Percentiles rank a stretch among this genome's conserved stretches.
These are phyloP conservation scores for Westerdykella aurantiaca DNA, from an alignment of 2,329 filamentous ascomycete species.

Conservation along the genomic window DNA sequence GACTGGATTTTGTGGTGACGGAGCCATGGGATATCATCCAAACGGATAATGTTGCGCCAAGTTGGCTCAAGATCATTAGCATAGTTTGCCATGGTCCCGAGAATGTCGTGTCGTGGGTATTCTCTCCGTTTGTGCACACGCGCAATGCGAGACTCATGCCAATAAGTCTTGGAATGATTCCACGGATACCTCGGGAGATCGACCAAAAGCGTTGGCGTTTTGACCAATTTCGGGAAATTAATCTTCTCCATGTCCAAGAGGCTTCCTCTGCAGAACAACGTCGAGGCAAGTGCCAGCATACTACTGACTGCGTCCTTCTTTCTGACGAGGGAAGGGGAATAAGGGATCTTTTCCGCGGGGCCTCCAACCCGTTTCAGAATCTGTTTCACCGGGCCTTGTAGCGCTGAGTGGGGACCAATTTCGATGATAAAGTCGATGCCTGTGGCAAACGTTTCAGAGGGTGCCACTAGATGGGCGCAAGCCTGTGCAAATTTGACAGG, in stretches of 20 bases:
- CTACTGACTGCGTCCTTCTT: constrained; percentile 16
- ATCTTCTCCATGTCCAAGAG: constrained; percentile 16
- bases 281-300: constrained; percentile 15
- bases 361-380: constrained; percentile 14
- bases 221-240: constrained; percentile 17
- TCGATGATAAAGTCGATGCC: constrained; percentile 16
- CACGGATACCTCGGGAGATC: constrained; percentile 31
- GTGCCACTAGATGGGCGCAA: neutral
- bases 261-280: constrained; percentile 8
- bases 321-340: constrained; percentile 20
- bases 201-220: constrained; percentile 11
- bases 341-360: constrained; percentile 12
- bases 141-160: constrained; percentile 14
- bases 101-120: constrained; percentile 16
- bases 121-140: constrained; percentile 15
- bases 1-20: constrained; percentile 41
- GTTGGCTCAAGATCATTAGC: constrained; percentile 19
- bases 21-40: constrained; percentile 44
- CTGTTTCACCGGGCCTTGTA: constrained; percentile 21
- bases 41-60: constrained; percentile 45
- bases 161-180: constrained; percentile 26
- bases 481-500: constrained; percentile 5
- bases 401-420: constrained; percentile 20
- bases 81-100: constrained; percentile 12
- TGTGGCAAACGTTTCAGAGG: neutral